Evolutionary conservation across 116 monocot species (phyloP), one percentile per base, ranked within the genome.

Genomic region (Papilionanthe hybrid): DNA sequence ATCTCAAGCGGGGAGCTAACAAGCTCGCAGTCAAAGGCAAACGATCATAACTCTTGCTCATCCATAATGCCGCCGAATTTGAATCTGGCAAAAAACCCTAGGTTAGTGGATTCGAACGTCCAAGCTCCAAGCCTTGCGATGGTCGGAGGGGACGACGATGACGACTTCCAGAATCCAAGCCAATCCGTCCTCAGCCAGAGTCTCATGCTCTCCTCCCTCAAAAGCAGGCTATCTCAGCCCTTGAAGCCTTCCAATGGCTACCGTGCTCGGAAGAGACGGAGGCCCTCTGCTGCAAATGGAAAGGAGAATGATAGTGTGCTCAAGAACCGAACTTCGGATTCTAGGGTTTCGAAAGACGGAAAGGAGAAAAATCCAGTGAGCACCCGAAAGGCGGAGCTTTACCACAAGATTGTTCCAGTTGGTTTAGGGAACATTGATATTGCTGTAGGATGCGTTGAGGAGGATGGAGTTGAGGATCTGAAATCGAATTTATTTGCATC

Each of bases 161-260:
- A 92, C 84, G 96, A 96, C 69, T 96, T 96, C 89, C 90, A 92
- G 85, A 81, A 81, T 60, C 92, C 90, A 19, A 75, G 43, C 42
- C 82, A 66, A 20, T 71, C 79, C 44, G 47, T 86, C 83, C 53
- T 83, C 79, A 32, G 82, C 81, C 86, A 86, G 75, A 85, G 22
- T 69, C 66, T 80, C 68, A 56, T 85, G 72, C 72, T 86, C 29
- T 79, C 90, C 55, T 55, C 84, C 75, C 43, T 80, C 37, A 79
- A 49, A 53, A 79, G 56, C 47, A 79, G n/a, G 28, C 45, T 1
- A 48, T 23, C 56, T 6, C 73, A 75, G 37, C 75, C 87, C 9
- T 77, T 88, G 57, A 80, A 68, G 56, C 85, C 85, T 3, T 89
- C 85, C 78, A 85, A 77, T 32, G 88, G 77, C 28, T 49, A 77